A percentile compares a stretch with the other conserved stretches of the same genome.
Evolutionary conservation across 2,329 filamentous ascomycete species (phyloP).

Genomic region (Penicillium sp.): DNA sequence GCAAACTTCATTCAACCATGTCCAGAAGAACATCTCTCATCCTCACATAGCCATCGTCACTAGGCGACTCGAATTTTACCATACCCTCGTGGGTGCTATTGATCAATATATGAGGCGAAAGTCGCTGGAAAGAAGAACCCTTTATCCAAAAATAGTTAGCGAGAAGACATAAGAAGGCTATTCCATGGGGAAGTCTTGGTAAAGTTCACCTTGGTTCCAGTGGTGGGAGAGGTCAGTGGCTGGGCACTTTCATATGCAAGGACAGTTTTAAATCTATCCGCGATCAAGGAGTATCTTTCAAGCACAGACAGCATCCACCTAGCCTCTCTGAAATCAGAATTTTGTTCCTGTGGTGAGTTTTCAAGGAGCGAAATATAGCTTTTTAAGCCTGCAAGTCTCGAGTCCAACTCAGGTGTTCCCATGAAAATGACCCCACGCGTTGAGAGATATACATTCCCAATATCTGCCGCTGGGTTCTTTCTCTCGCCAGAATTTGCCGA

Average conservation of each 20-base stretch:
- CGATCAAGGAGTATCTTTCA: constrained; percentile 6
- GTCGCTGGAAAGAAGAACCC: background rate
- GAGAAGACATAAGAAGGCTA: background rate
- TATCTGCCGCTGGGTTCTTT: constrained; percentile 20
- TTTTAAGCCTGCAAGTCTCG: constrained; percentile 37
- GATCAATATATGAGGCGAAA: constrained; percentile 29
- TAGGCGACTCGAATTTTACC: constrained; percentile 26
- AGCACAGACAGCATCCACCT: constrained; percentile 13
- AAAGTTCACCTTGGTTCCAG: constrained; percentile 6
- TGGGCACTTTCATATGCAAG: constrained; percentile 8
- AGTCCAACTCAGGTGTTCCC: constrained; percentile 42
- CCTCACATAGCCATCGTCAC: constrained; percentile 11
- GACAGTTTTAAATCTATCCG: constrained; percentile 6
- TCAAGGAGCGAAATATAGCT: constrained; percentile 33
- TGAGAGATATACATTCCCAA: constrained; percentile 17
- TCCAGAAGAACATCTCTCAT: constrained; percentile 10
- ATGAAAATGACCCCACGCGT: constrained; percentile 41
- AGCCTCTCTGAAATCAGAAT: constrained; percentile 16
- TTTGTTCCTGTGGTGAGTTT: constrained; percentile 29
- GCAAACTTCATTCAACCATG: too few relatives aligned
- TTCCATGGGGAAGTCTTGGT: too few relatives aligned
- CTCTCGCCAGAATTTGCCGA: background rate
- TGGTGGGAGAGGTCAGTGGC: background rate
- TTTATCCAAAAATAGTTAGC: background rate
- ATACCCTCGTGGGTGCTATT: constrained; percentile 29